Evolutionary conservation across 2,329 filamentous ascomycete species (phyloP).

Genomic region (Xylaria sp.): DNA sequence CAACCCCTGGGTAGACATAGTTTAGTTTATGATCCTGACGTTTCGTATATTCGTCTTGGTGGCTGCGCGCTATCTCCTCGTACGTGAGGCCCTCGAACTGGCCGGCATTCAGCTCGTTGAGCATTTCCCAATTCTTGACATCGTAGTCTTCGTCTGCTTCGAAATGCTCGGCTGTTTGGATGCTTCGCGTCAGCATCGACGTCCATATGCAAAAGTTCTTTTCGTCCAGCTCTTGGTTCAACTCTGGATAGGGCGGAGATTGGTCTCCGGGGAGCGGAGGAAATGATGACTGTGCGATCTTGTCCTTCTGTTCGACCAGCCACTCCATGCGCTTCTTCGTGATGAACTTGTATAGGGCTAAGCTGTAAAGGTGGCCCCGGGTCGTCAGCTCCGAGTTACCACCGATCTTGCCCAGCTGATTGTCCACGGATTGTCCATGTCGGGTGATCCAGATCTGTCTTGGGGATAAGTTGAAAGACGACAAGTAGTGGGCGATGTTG

Average conservation of each 20-base stretch:
- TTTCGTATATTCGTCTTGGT: conserved; percentile 79
- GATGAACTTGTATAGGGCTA: conserved; percentile 81
- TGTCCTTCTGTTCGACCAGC: conserved; percentile 80
- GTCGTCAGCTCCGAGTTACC: conserved; percentile 82
- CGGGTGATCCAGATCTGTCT: conserved; percentile 98
- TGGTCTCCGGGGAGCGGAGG: conserved; percentile 90
- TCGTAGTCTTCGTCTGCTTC: conserved; percentile 92
- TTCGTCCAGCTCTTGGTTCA: conserved; percentile 67
- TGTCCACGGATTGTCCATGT: conserved; percentile 89
- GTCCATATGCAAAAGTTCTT: conserved; percentile 99
- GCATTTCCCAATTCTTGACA: conserved; percentile 96
- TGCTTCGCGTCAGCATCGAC: conserved; percentile 89
- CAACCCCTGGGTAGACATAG: conserved; percentile 94
- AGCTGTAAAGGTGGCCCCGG: conserved; percentile 77
- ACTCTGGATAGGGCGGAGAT: conserved; percentile 92
- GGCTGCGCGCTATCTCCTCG: conserved; percentile 78
- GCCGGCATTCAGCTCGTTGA: conserved; percentile 94
- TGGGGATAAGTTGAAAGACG: conserved; percentile 95
- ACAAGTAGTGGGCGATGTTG: conserved; percentile 90
- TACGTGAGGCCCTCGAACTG: conserved; percentile 96
- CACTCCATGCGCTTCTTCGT: conserved; percentile 78
- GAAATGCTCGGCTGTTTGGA: conserved; percentile 87
- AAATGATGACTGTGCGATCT: conserved; percentile 75
- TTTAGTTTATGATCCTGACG: conserved; percentile 86
- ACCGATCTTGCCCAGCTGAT: conserved; percentile 84